Base-by-base conservation (phyloP, 2,329 filamentous ascomycete species). In the Parastagonospora nodorum region DNA sequence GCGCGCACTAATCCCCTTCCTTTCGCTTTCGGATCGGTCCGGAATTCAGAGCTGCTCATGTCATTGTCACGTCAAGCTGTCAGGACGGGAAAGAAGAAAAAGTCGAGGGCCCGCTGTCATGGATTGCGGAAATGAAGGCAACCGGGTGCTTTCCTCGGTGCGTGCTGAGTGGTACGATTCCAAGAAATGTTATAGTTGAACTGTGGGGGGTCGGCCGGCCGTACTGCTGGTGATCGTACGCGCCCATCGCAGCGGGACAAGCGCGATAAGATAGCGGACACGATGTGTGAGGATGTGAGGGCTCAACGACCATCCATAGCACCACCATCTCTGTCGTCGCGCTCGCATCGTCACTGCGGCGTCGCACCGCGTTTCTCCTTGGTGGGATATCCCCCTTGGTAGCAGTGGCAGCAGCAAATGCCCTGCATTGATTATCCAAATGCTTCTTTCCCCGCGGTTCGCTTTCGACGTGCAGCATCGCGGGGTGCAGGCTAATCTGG, bases 401-500 rank as follows among this genome's bases (percentile, higher is more conserved):
- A n/a, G 27, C 29, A 16, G n/a, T n/a, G n/a, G 40, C 16, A 43
- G 19, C 29, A 40, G 38, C 8, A 40, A 14, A 19, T 40, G 40
- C 29, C 40, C 40, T 42, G 40, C 40, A 42, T 42, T 40, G 24
- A 29, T 40, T 40, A 24, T 12, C n/a, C 33, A 36, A 33, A 43
- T 33, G 41, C 41, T 43, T 43, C 41, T 43, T 43, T 43, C 41
- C 41, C 41, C 41, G 41, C 41, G 41, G 30, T 42, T 42, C 31
- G 38, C 38, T 40, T 40, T 24, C n/a, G 30, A 32, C 19, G 16
- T 40, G 38, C 38, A 40, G 38, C 38, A 40, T 40, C 38, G 38
- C 38, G 38, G 38, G 38, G 38, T 40, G 38, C 38, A 40, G 19
- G 24, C 28, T 40, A 40, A 40, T 40, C n/a, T 40, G 38, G 38